A percentile compares a stretch with the other conserved stretches of the same genome.
Evolutionary conservation across 495 filamentous ascomycete genomes (phyloP).

Genomic region (Tirmania nivea): DNA sequence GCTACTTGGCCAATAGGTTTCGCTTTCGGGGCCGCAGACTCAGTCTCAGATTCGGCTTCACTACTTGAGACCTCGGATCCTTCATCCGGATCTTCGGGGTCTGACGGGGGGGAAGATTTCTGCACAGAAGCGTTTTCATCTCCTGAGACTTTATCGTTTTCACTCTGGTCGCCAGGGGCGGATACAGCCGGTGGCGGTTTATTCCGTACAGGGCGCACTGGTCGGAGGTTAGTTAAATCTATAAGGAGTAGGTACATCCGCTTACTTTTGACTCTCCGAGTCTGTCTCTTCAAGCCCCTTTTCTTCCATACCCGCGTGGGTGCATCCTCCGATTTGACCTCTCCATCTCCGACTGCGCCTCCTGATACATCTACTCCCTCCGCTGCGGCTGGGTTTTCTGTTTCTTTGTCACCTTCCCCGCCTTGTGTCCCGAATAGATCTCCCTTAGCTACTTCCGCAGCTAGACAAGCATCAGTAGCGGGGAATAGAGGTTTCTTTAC

Average conservation of each 20-base stretch:
- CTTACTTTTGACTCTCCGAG: slow-evolving; percentile 53
- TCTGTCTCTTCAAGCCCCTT: slow-evolving; percentile 76
- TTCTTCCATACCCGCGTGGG: slow-evolving; percentile 57
- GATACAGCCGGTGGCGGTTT: slow-evolving; percentile 13
- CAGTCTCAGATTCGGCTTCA: slow-evolving; percentile 17
- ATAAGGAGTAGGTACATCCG: background rate
- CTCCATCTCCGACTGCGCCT: slow-evolving; percentile 25
- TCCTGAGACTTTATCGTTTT: background rate
- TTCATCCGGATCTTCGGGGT: slow-evolving; percentile 10
- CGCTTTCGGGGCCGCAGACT: slow-evolving; percentile 19
- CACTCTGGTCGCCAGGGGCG: background rate
- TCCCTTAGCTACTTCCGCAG: background rate
- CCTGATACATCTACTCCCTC: background rate
- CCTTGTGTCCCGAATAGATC: background rate
- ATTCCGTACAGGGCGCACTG: slow-evolving; percentile 24
- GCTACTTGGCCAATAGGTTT: slow-evolving; percentile 15
- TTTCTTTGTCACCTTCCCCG: background rate
- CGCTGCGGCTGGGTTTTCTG: background rate
- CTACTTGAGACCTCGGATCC: slow-evolving; percentile 1
- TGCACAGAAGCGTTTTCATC: background rate
- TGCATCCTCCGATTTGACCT: slow-evolving; percentile 27
- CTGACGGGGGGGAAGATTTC: slow-evolving; percentile 7
- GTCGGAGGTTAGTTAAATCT: background rate
- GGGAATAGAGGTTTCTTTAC: slow-evolving; percentile 1
- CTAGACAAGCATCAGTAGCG: background rate